Percentiles rank a stretch among this genome's conserved stretches.
These are phyloP conservation scores for Pulveroboletus sp. DNA, from an alignment of 768 basidiomycete species.

Conservation along the genomic window DNA sequence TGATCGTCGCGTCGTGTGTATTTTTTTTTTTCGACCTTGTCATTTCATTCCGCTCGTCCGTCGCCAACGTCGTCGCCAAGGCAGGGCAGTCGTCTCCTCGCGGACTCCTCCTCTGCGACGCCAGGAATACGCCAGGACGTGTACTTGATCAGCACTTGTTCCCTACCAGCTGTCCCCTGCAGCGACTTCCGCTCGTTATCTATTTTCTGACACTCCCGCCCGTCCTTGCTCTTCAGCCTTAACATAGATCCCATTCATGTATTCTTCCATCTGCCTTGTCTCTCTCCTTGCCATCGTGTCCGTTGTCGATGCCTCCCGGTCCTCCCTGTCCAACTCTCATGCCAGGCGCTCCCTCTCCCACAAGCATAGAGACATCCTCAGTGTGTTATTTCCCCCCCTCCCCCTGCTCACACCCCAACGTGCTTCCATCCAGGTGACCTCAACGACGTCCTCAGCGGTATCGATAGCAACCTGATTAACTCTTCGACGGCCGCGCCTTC, in stretches of 20 bases:
- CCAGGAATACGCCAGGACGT: conserved; percentile 5
- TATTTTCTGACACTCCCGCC: too few relatives aligned
- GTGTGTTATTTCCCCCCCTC: conserved; percentile 5
- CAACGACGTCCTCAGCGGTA: neutral
- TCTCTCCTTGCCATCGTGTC: conserved; percentile 24
- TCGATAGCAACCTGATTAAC: neutral
- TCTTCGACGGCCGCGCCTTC: conserved; percentile 7
- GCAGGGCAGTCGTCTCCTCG: conserved; percentile 1
- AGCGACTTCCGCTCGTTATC: conserved; percentile 39
- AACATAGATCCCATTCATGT: conserved; percentile 27
- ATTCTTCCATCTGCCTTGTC: conserved; percentile 19
- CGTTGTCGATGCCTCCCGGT: conserved; percentile 35
- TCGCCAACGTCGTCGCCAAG: conserved; percentile 18
- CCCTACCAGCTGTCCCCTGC: conserved; percentile 5
- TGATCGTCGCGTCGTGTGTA: neutral
- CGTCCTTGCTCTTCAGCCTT: conserved; percentile 28
- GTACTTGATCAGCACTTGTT: neutral
- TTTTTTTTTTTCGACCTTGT: neutral
- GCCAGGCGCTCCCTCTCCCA: conserved; percentile 29
- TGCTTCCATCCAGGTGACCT: conserved; percentile 5
- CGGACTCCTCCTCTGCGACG: conserved; percentile 11
- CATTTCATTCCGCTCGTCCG: conserved; percentile 7
- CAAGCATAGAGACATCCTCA: conserved; percentile 22
- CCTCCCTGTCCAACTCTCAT: conserved; percentile 34
- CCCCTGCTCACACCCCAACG: neutral